Base-by-base conservation (phyloP, 768 basidiomycete species). In the Coprinellus micaceus region DNA sequence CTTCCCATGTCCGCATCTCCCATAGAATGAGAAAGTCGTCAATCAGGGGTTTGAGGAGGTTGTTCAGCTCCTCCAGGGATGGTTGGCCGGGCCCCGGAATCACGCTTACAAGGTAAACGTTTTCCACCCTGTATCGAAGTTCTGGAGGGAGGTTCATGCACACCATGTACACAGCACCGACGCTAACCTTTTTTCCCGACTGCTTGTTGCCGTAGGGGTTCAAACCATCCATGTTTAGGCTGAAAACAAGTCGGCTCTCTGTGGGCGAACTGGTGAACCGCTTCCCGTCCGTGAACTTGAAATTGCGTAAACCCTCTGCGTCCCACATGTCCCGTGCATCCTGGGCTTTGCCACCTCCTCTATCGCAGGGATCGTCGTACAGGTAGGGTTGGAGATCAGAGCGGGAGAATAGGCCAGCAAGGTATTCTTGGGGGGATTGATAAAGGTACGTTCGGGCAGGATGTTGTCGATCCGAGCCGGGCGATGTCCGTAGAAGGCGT, bases 71-170 rank as follows among this genome's bases (percentile, higher is more conserved):
- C 0, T 64, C 19, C 0, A 64, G 49, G 1, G 60, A 61, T 1
- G 77, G 74, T 28, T 69, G 60, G 9, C 41, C 19, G 2, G 58
- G 58, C 4, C 58, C 58, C 1, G 58, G 58, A 4, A 59, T 48
- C 10, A 15, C 64, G 0, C 67, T 73, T 1, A 59, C 63, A 25
- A 64, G 56, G 53, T 65, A 76, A 2, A 59, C 17, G 24, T 59
- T 59, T 24, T 59, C 54, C 2, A 26, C 55, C 9, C 56, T 33
- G 50, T 66, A 65, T 4, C 62, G 61, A 17, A 66, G 36, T 22
- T 58, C 44, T 1, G 60, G 65, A 2, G 74, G 74, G 13, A 75
- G 65, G 55, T 71, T 75, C 19, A 72, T 53, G 46, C 66, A 71
- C 2, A 60, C 56, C 60, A 74, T 57, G 41, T 62, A 68, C 0